Evolutionary conservation across 352 stramenopile genomes (phyloP).

Genomic region (Phytophthora sojae): DNA sequence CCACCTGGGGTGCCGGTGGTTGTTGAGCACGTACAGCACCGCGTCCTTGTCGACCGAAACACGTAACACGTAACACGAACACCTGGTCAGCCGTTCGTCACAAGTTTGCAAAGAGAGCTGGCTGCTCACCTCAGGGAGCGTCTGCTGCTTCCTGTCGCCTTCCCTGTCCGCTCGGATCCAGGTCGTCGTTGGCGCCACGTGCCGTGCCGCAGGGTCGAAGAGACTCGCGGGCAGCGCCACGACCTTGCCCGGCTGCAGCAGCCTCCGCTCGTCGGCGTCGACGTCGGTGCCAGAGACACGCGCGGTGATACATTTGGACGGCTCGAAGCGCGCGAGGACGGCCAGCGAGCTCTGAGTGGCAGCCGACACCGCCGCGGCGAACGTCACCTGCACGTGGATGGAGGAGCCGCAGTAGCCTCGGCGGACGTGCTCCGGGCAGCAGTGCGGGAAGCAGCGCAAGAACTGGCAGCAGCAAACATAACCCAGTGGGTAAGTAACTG

Average conservation of each 20-base stretch:
- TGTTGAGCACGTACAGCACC: conserved; percentile 56
- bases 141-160: background rate
- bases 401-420: conserved; percentile 45
- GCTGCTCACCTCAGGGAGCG: background rate
- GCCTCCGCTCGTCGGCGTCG: too few species aligned
- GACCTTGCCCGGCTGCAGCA: background rate
- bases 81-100: background rate
- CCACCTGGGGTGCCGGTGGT: conserved; percentile 60
- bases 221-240: background rate
- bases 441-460: conserved; percentile 46
- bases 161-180: background rate
- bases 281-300: too few species aligned
- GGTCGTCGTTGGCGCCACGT: background rate
- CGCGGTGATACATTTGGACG: background rate
- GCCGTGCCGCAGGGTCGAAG: background rate
- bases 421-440: conserved; percentile 36
- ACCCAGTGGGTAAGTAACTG: background rate
- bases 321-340: background rate
- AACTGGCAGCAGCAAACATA: background rate
- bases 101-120: too few species aligned
- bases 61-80: background rate
- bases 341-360: background rate
- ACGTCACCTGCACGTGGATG: conserved; percentile 14
- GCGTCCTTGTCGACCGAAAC: conserved; percentile 32
- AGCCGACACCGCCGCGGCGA: background rate